A percentile compares a stretch with the other conserved stretches of the same genome.
Conservation (phyloP, 805 yeast species). For the Nakazawaea wickerhamii region DNA sequence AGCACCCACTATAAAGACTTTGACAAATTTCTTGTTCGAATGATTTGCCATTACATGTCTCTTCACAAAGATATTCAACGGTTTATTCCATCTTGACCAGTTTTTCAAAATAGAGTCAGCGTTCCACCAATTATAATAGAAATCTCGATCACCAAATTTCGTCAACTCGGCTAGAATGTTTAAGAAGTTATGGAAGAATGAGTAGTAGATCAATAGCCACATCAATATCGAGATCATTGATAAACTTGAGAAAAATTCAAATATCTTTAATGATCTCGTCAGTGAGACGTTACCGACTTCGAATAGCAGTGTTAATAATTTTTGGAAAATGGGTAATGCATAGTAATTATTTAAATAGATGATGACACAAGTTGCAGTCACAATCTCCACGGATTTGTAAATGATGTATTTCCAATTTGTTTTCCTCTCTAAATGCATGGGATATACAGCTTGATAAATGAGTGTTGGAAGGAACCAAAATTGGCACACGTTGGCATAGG, state of each 20-base stretch:
- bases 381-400: slow-evolving; percentile 30
- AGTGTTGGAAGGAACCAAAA: slow-evolving; percentile 43
- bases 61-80: slow-evolving; percentile 35
- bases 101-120: slow-evolving; percentile 41
- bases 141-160: slow-evolving; percentile 38
- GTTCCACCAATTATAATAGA: slow-evolving; percentile 47
- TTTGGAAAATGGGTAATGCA: slow-evolving; percentile 37
- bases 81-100: slow-evolving; percentile 43
- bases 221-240: slow-evolving; percentile 34
- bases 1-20: slow-evolving; percentile 38
- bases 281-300: slow-evolving; percentile 18
- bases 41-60: slow-evolving; percentile 28
- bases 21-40: slow-evolving; percentile 9
- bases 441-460: slow-evolving; percentile 44
- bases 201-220: slow-evolving; percentile 38
- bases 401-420: slow-evolving; percentile 27
- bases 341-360: slow-evolving; percentile 35
- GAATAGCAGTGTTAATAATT: slow-evolving; percentile 23
- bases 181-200: slow-evolving; percentile 35
- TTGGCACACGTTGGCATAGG: slow-evolving; percentile 28
- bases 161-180: slow-evolving; percentile 39
- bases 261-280: slow-evolving; percentile 7
- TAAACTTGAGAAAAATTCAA: slow-evolving; percentile 32
- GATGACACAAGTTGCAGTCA: slow-evolving; percentile 23
- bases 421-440: slow-evolving; percentile 24